Evolutionary conservation across 2,329 filamentous ascomycete genomes (phyloP), one percentile per base, ranked within the genome.

Genomic region (Blumeria graminis): DNA sequence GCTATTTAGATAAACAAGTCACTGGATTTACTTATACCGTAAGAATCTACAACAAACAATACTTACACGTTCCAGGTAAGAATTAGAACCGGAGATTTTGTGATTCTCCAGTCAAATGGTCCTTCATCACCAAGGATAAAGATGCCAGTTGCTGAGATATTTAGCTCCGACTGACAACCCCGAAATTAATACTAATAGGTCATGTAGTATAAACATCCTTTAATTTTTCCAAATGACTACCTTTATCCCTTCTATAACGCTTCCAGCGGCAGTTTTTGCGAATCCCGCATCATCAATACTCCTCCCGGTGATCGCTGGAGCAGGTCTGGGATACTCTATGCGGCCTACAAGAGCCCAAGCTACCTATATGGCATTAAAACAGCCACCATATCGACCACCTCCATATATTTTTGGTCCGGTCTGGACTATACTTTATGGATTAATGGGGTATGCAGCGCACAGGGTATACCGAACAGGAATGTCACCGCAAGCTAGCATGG

Each of bases 381-480:
- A 89, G 66, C 81, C 81, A 11, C 77, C 78, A 0, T 70, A 76
- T 56, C 72, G 74, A 11, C 81, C 81, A 1, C 79, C 81, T 0
- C 71, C 77, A 10, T 72, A 71, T 64, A 70, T 80, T 58, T 84
- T 83, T 61, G 79, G 77, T 1, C 80, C 80, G 1, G 76, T 76
- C 28, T 84, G 80, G 80, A 82, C 56, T 3, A 57, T 74, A 36
- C 74, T 83, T n/a, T 84, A 84, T 64, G 78, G 76, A 1, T 68
- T 84, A 18, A 95, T 94, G 86, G 90, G 90, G 58, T 95, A 92
- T 68, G 83, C 86, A 22, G 82, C 87, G 38, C 82, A 94, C 70
- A 82, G 86, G 50, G 86, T 84, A 56, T 81, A 84, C 34, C 55
- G n/a, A 10, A 57, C 51, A 3, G 56, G 56, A 35, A 58, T 54